Evolutionary conservation across 305 asterid genomes (phyloP).

Genomic region (Vinca major): DNA sequence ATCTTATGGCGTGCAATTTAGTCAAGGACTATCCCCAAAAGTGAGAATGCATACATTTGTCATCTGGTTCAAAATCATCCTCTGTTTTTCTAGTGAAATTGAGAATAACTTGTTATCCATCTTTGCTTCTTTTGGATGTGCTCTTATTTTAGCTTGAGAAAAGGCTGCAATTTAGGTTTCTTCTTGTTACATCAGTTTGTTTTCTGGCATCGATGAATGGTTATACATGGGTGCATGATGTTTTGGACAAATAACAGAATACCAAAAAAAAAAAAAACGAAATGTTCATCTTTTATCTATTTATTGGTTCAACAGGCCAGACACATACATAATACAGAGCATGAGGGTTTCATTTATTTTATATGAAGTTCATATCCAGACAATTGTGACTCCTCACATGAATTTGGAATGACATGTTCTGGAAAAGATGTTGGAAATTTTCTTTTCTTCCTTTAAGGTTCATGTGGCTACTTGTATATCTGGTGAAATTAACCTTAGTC

Average conservation of each 20-base stretch:
- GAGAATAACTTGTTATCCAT: background rate
- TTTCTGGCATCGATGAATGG: background rate
- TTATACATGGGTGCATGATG: background rate
- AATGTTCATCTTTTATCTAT: background rate
- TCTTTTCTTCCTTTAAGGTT: slow-evolving; percentile 5
- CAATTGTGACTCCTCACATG: background rate
- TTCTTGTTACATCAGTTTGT: background rate
- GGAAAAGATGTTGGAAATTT: background rate
- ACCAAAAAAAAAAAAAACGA: background rate
- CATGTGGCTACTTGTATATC: slow-evolving; percentile 12
- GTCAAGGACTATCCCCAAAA: slow-evolving; percentile 98
- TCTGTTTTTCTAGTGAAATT: background rate
- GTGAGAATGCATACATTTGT: slow-evolving; percentile 42
- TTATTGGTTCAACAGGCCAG: background rate
- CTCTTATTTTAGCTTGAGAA: background rate
- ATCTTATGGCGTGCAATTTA: slow-evolving; percentile 96
- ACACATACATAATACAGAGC: background rate
- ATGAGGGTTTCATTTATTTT: background rate
- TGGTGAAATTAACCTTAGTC: slow-evolving; percentile 19
- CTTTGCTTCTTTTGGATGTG: background rate
- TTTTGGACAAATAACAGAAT: background rate
- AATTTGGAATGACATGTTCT: background rate
- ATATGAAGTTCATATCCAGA: background rate
- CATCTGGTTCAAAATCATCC: background rate
- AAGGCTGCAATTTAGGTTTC: background rate